Evolutionary conservation across 441 rosid genomes (phyloP).

Genomic region (Gossypium trilobum): DNA sequence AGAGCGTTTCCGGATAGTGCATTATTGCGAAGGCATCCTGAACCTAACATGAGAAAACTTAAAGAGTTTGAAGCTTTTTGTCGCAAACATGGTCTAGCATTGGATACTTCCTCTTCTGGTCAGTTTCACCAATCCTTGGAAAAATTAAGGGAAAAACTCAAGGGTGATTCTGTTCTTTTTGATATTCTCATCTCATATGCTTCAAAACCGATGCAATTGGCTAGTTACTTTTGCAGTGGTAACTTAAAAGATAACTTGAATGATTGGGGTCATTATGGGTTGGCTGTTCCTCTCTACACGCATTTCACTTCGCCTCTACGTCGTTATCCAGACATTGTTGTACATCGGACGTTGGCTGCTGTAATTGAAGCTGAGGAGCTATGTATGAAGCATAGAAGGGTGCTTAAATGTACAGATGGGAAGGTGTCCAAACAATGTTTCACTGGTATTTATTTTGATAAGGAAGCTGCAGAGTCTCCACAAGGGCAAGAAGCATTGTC

Average conservation of each 20-base stretch:
- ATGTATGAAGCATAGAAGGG: slow-evolving; percentile 29
- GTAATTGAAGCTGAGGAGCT: slow-evolving; percentile 69
- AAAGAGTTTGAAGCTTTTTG: slow-evolving; percentile 78
- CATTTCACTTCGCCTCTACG: slow-evolving; percentile 93
- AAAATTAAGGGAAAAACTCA: slow-evolving; percentile 47
- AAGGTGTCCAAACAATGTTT: slow-evolving; percentile 35
- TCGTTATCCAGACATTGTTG: slow-evolving; percentile 79
- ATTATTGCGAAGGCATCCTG: slow-evolving; percentile 79
- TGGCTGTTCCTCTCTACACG: slow-evolving; percentile 77
- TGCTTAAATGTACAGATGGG: slow-evolving; percentile 11
- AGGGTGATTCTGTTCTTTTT: slow-evolving; percentile 56
- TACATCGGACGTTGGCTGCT: slow-evolving; percentile 75
- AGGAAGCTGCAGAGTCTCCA: slow-evolving; percentile 47
- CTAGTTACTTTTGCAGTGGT: slow-evolving; percentile 80
- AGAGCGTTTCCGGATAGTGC: slow-evolving; percentile 75
- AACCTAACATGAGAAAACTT: slow-evolving; percentile 75
- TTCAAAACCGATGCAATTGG: slow-evolving; percentile 69
- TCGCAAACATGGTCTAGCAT: slow-evolving; percentile 54
- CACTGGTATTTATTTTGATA: slow-evolving; percentile 53
- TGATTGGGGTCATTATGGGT: slow-evolving; percentile 81
- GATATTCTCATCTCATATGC: slow-evolving; percentile 64
- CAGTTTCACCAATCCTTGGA: slow-evolving; percentile 53
- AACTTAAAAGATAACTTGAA: slow-evolving; percentile 37
- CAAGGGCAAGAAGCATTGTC: slow-evolving; percentile 53
- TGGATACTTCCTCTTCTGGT: slow-evolving; percentile 73